These are phyloP conservation scores for Lasiodiplodia gonubiensis DNA, from an alignment of 2,329 filamentous ascomycete genomes.

Conservation along the genomic window DNA sequence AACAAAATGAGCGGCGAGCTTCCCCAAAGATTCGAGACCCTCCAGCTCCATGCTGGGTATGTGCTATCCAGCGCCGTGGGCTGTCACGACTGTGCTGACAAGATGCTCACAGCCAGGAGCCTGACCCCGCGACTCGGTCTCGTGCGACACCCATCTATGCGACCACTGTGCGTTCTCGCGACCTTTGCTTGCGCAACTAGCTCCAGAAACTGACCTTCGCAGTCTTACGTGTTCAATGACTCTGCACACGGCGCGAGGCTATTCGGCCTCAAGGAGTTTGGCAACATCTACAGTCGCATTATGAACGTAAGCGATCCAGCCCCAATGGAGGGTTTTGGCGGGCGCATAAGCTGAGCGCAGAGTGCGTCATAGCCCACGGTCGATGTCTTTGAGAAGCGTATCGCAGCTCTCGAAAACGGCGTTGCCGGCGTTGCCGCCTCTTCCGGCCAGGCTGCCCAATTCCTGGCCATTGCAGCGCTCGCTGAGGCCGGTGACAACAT, in stretches of 20 bases:
- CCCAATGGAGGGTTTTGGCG: neutral
- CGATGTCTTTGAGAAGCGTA: conserved; percentile 94
- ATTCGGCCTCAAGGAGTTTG: conserved; percentile 94
- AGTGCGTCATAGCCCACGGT: conserved; percentile 72
- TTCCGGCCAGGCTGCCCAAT: conserved; percentile 89
- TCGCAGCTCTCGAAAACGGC: conserved; percentile 94
- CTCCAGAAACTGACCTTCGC: neutral
- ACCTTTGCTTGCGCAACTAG: neutral
- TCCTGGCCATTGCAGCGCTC: conserved; percentile 86
- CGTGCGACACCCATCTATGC: conserved; percentile 96
- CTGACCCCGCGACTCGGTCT: conserved; percentile 81
- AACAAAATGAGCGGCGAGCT: conserved; percentile 22
- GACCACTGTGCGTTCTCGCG: conserved; percentile 65
- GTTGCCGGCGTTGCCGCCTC: conserved; percentile 82
- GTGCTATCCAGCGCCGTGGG: conserved; percentile 21
- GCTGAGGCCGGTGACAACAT: conserved; percentile 92
- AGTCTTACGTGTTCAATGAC: conserved; percentile 95
- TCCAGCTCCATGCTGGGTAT: conserved; percentile 57
- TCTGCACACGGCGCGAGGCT: conserved; percentile 93
- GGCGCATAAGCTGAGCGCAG: conserved; percentile 10
- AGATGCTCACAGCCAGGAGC: conserved; percentile 66
- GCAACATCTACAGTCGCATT: conserved; percentile 97
- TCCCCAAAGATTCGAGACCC: conserved; percentile 51
- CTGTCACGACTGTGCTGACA: conserved; percentile 1
- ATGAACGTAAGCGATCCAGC: conserved; percentile 72